phyloP scores from a whole-genome alignment of 441 rosid species.

The Corymbia calophylla region DNA sequence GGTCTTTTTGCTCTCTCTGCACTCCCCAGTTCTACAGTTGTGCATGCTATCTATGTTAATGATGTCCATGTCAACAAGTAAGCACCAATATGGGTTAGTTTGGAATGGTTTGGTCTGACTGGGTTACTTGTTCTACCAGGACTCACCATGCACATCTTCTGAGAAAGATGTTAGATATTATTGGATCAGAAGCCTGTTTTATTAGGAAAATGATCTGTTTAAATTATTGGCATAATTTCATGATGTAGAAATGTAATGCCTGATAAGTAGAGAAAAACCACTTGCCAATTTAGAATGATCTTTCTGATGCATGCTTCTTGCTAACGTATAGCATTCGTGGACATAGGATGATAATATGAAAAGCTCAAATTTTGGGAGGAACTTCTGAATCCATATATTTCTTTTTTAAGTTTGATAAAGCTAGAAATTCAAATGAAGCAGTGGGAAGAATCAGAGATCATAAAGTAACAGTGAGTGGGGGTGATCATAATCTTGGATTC shows the following conservation, averaged over 20 bases:
- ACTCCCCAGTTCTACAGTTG: not conserved
- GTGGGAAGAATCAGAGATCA: not conserved
- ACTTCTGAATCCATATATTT: not conserved
- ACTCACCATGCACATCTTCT: not conserved
- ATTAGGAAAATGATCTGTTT: not conserved
- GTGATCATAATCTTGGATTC: not conserved
- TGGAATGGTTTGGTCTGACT: not conserved
- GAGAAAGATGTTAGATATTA: not conserved
- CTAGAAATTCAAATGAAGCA: not conserved
- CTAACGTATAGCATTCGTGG: not conserved
- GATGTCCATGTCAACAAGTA: not conserved
- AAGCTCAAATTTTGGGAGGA: not conserved
- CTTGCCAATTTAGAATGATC: not conserved
- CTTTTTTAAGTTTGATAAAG: not conserved
- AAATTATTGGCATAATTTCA: not conserved
- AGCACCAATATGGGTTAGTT: not conserved
- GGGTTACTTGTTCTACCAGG: not conserved
- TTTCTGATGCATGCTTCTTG: not conserved
- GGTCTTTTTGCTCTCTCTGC: slow-evolving; percentile 24
- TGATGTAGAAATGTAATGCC: not conserved
- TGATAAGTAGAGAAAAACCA: not conserved
- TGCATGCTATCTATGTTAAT: not conserved
- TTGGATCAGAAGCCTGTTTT: not conserved
- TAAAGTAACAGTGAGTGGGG: not conserved
- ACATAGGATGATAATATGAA: not conserved